phyloP scores from a whole-genome alignment of 345 rosid genomes.

The Lagerstroemia speciosa region DNA sequence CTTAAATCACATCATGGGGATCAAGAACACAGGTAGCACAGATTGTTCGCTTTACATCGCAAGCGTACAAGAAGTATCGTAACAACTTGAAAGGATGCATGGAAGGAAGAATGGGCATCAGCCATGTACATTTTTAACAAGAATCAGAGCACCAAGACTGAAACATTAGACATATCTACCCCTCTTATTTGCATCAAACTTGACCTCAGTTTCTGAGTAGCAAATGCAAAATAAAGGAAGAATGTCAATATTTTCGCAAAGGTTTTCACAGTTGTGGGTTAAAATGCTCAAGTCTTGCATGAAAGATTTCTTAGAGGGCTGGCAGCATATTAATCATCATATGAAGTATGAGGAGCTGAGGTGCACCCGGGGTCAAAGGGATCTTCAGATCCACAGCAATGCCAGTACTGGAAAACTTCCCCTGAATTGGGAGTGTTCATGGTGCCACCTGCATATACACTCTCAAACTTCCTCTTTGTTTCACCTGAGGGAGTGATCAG shows the following conservation, averaged over 20 bases:
- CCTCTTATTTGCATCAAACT: not conserved
- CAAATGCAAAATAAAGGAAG: not conserved
- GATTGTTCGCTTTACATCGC: not conserved
- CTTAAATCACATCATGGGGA: not conserved
- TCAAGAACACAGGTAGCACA: not conserved
- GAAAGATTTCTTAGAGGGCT: not conserved
- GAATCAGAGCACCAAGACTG: not conserved
- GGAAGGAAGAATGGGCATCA: not conserved
- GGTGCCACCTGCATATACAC: slow-evolving; percentile 74
- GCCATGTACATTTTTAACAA: not conserved
- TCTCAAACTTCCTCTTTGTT: slow-evolving; percentile 89
- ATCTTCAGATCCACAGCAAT: slow-evolving; percentile 91
- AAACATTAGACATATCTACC: not conserved
- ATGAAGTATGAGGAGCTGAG: slow-evolving; percentile 67
- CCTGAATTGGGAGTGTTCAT: slow-evolving; percentile 78
- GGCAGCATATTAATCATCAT: slow-evolving; percentile 47
- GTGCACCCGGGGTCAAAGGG: slow-evolving; percentile 87
- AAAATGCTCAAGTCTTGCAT: not conserved
- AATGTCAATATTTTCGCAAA: not conserved
- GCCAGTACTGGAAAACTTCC: slow-evolving; percentile 71
- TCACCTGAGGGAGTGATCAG: slow-evolving; percentile 41
- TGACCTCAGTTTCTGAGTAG: not conserved
- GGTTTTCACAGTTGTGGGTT: not conserved
- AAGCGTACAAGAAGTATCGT: not conserved
- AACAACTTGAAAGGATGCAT: not conserved